These are phyloP conservation scores for Powellomyces hirtus DNA, from an alignment of 192 early-diverging fungal species.

Conservation along the genomic window DNA sequence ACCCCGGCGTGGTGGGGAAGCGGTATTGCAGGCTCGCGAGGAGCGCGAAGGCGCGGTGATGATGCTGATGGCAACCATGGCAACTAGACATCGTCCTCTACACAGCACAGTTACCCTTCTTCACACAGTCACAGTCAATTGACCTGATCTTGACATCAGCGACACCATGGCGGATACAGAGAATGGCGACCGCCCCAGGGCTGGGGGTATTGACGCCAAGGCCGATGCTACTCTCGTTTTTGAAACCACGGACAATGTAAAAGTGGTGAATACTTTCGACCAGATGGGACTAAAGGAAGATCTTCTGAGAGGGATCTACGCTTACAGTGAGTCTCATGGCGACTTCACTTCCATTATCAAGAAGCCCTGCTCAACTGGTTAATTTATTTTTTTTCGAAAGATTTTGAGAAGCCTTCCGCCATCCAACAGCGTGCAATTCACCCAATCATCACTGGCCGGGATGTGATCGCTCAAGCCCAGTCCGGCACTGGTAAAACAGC, in stretches of 20 bases:
- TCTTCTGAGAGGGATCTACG: conserved; percentile 93
- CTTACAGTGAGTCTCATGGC: conserved; percentile 69
- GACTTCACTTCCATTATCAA: no score
- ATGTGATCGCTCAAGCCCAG: conserved; percentile 97
- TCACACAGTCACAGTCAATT: no score
- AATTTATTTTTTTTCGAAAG: conserved; percentile 36
- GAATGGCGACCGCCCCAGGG: neutral
- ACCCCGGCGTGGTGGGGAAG: no score
- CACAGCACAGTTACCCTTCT: no score
- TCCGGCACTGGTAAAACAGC: conserved; percentile 99
- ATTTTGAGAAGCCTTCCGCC: conserved; percentile 96
- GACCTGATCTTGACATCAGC: no score
- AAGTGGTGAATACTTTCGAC: conserved; percentile 85
- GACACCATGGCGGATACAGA: conserved; percentile 17
- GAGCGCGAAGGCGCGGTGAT: no score
- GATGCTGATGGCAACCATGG: no score
- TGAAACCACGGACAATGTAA: conserved; percentile 87
- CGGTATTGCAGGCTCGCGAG: no score
- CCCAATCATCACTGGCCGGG: conserved; percentile 82
- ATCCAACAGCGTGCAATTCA: conserved; percentile 98
- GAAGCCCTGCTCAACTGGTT: no score
- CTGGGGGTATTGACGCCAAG: conserved; percentile 16
- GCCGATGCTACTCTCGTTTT: conserved; percentile 43
- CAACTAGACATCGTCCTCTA: no score
- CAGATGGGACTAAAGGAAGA: conserved; percentile 97